Conservation (phyloP, 306 rosid genomes). For the Pyrus communis region DNA sequence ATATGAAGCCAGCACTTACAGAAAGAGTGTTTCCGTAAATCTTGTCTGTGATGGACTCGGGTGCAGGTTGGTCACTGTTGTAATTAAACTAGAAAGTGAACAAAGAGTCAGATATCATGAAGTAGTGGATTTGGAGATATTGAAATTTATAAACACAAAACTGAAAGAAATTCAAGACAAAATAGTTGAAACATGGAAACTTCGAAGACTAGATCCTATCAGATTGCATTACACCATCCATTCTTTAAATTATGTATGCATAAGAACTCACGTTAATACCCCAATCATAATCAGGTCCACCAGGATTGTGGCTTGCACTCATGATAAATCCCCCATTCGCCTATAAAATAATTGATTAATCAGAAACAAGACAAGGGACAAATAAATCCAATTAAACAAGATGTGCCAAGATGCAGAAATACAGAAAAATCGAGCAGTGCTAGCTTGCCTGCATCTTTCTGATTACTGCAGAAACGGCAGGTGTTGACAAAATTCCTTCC, state of each 20-base stretch:
- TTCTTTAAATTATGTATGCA: neutral
- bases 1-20: slow-evolving; percentile 40
- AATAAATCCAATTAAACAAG: neutral
- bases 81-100: slow-evolving; percentile 68
- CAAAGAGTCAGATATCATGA: slow-evolving; percentile 26
- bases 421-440: slow-evolving; percentile 6
- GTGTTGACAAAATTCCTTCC: slow-evolving; percentile 92
- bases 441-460: slow-evolving; percentile 74
- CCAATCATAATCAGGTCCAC: slow-evolving; percentile 99
- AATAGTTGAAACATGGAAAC: neutral
- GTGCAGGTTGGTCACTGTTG: slow-evolving; percentile 98
- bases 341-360: slow-evolving; percentile 32
- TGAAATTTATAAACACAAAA: neutral
- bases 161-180: neutral
- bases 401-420: slow-evolving; percentile 17
- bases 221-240: neutral
- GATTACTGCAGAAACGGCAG: slow-evolving; percentile 96
- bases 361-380: slow-evolving; percentile 8
- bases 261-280: slow-evolving; percentile 77
- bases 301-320: slow-evolving; percentile 99
- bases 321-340: slow-evolving; percentile 98
- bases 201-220: neutral
- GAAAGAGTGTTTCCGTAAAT: slow-evolving; percentile 95
- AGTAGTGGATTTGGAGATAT: slow-evolving; percentile 1
- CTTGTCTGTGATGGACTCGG: slow-evolving; percentile 93